Conservation (phyloP, 2,329 filamentous ascomycete genomes). For the Colletotrichum siamense region DNA sequence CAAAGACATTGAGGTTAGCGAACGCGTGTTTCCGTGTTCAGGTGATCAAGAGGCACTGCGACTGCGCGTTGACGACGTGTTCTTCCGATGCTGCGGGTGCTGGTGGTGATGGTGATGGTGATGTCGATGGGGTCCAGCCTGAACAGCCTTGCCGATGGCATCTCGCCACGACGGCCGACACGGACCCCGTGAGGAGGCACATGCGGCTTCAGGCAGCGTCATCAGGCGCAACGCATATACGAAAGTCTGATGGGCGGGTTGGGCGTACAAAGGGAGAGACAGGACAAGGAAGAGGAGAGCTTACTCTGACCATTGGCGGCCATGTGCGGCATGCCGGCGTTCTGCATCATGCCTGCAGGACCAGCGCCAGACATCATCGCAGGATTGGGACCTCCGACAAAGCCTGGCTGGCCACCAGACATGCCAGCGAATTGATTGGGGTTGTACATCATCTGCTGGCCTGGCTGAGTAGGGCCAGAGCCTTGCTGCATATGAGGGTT, state of each 20-base stretch:
- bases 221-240: constrained; percentile 3
- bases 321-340: constrained; percentile 64
- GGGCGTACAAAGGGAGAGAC: constrained; percentile 10
- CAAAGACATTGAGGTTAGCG: constrained; percentile 33
- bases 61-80: not conserved
- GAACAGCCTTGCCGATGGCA: not conserved
- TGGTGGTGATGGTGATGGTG: not conserved
- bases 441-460: constrained; percentile 65
- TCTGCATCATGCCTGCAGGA: constrained; percentile 68
- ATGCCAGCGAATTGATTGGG: constrained; percentile 61
- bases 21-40: constrained; percentile 24
- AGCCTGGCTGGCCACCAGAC: constrained; percentile 50
- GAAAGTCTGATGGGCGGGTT: not conserved
- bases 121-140: not conserved
- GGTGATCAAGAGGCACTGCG: constrained; percentile 19
- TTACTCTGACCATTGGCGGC: constrained; percentile 65
- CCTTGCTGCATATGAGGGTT: constrained; percentile 52
- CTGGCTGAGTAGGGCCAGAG: constrained; percentile 43
- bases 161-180: not conserved
- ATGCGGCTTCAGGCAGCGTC: constrained; percentile 2
- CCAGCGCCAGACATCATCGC: constrained; percentile 61
- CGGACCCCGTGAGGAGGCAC: not conserved
- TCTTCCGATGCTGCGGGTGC: not conserved
- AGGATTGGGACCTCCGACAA: constrained; percentile 55
- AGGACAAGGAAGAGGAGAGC: constrained; percentile 37